Evolutionary conservation across 371 early-diverging fungal genomes (phyloP), one percentile per base, ranked within the genome.

Genomic region (Syncephalis fuscata): DNA sequence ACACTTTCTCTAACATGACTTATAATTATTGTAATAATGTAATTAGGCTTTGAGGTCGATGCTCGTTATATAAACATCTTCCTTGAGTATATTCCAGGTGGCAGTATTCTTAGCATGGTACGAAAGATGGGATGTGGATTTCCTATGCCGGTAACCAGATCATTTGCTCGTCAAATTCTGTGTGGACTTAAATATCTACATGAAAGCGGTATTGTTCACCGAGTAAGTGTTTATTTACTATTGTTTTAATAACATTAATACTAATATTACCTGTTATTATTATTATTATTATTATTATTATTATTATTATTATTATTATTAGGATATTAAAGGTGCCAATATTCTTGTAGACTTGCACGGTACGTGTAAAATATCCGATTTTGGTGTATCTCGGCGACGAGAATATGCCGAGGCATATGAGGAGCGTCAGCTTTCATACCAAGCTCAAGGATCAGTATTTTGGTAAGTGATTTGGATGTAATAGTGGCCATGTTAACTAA

Each of bases 311-410:
- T n/a, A 19, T 5, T 15, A 14, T 27, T 11, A 7, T n/a, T 37
- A 36, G 17, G 94, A 68, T 64, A 92, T 99, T 59, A 99, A 99
- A 65, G 89, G 92, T 24, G 94, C 87, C 17, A 99, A 99, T 62
- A 87, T 81, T 16, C 56, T 83, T 9, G 80, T 85, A 1, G 80
- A 92, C 53, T 81, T 72, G 16, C 78, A 82, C 27, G 90, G 93
- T 27, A 67, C 77, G 0, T 89, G 91, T 55, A 96, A 97, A 62
- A 93, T 99, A 11, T 82, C 90, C 8, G 99, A 98, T 64, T 98
- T 98, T 75, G 99, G 99, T 7, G 74, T 98, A 5, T 87, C 93
- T 2, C 91, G 88, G 11, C 32, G 32, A 32, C 32, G 32, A 57
- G 78, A 73, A 60, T 76, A 69, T 49, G 78, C 62, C 51, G 67